Percentiles rank a stretch among this genome's conserved stretches.
phyloP scores from a whole-genome alignment of 345 rosid genomes.

The Boechera divaricarpa region DNA sequence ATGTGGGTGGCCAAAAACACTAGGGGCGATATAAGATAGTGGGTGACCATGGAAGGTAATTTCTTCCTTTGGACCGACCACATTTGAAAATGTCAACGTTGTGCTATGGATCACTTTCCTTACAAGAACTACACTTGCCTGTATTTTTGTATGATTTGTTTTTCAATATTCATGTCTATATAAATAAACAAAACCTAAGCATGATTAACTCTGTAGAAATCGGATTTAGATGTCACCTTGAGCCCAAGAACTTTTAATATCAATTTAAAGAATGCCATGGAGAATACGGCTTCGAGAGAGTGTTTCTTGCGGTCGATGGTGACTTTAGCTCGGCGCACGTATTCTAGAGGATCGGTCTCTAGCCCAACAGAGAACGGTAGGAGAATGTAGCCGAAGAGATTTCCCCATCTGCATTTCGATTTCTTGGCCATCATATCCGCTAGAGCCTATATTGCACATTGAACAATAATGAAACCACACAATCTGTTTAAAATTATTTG shows the following conservation, averaged over 20 bases:
- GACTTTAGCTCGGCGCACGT: conserved; percentile 56
- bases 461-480: not conserved
- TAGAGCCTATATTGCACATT: conserved; percentile 47
- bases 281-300: conserved; percentile 61
- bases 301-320: conserved; percentile 60
- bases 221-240: conserved; percentile 43
- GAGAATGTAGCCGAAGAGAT: conserved; percentile 58
- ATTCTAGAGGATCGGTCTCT: conserved; percentile 58
- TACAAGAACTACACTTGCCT: conserved; percentile 60
- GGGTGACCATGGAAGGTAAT: conserved; percentile 67
- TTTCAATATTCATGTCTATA: not conserved
- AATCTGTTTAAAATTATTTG: not conserved
- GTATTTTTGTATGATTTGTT: not conserved
- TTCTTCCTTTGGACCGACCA: conserved; percentile 67
- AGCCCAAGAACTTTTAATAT: conserved; percentile 47
- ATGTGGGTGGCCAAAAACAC: conserved; percentile 67
- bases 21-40: conserved; percentile 64
- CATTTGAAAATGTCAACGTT: conserved; percentile 55
- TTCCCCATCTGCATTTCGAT: conserved; percentile 61
- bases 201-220: conserved; percentile 1
- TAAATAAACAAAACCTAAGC: conserved; percentile 16
- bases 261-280: conserved; percentile 47
- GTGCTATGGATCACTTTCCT: conserved; percentile 64
- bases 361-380: conserved; percentile 54
- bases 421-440: conserved; percentile 65